These are phyloP conservation scores for Neonectria hederae DNA, from an alignment of 2,329 filamentous ascomycete genomes.

Conservation along the genomic window DNA sequence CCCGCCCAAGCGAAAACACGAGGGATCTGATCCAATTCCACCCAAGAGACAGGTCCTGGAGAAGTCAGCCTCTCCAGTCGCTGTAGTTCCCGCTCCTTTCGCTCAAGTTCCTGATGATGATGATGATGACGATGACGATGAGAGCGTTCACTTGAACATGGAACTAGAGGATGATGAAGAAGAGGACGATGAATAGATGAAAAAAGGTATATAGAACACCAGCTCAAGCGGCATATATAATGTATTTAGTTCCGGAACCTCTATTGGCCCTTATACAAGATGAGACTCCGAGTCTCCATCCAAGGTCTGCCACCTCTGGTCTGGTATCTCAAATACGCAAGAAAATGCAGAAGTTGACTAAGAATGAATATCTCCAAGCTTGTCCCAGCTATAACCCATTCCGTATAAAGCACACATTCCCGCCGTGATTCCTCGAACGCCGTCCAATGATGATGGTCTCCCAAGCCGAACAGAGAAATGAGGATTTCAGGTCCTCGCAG, in stretches of 20 bases:
- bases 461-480: slow-evolving; percentile 1
- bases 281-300: slow-evolving; percentile 30
- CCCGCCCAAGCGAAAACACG: slow-evolving; percentile 52
- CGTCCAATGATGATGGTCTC: slow-evolving; percentile 27
- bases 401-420: slow-evolving; percentile 17
- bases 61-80: slow-evolving; percentile 37
- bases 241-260: slow-evolving; percentile 26
- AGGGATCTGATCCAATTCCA: slow-evolving; percentile 47
- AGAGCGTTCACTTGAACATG: slow-evolving; percentile 68
- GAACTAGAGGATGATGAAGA: slow-evolving; percentile 64
- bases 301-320: slow-evolving; percentile 20
- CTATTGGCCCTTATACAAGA: slow-evolving; percentile 34
- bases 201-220: slow-evolving; percentile 20
- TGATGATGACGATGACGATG: slow-evolving; percentile 61
- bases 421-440: slow-evolving; percentile 28
- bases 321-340: slow-evolving; percentile 20
- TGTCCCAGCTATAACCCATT: neutral
- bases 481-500: neutral
- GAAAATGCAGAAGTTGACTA: neutral
- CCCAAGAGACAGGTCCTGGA: slow-evolving; percentile 55
- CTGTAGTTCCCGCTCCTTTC: slow-evolving; percentile 20
- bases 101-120: slow-evolving; percentile 42
- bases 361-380: slow-evolving; percentile 9
- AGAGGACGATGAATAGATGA: slow-evolving; percentile 42
- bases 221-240: slow-evolving; percentile 27